These are phyloP conservation scores for Pseudonitzschia pungens DNA, from an alignment of 108 stramenopile genomes.

Conservation along the genomic window DNA sequence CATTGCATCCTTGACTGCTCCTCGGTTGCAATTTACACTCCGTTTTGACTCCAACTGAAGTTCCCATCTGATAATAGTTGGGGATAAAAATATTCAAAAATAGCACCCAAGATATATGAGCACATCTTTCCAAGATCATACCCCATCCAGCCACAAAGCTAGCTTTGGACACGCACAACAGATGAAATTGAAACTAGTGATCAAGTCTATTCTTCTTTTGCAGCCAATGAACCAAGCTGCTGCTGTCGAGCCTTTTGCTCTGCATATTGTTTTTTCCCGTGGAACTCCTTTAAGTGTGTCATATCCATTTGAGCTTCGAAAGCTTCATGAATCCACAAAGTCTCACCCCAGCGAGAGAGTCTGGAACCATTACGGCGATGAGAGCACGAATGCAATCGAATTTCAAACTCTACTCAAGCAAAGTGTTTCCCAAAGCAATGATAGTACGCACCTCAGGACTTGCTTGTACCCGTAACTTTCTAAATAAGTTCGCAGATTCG, in stretches of 20 bases:
- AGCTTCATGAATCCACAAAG: conserved; percentile 49
- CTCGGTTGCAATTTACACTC: too few relatives aligned
- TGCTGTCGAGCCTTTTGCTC: conserved; percentile 1
- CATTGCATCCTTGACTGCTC: too few relatives aligned
- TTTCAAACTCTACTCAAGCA: neutral
- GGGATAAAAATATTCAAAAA: too few relatives aligned
- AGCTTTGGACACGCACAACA: too few relatives aligned
- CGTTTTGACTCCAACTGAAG: too few relatives aligned
- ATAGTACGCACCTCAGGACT: neutral
- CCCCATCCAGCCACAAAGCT: too few relatives aligned
- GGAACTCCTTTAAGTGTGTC: conserved; percentile 13
- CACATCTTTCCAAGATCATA: too few relatives aligned
- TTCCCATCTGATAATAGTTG: too few relatives aligned
- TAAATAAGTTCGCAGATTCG: conserved; percentile 29
- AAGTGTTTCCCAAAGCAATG: too few relatives aligned
- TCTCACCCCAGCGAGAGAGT: conserved; percentile 60
- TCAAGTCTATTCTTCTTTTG: neutral
- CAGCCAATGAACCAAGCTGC: neutral
- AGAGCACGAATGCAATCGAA: too few relatives aligned
- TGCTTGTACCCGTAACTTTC: conserved; percentile 39
- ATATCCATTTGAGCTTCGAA: conserved; percentile 10
- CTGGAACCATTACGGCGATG: neutral
- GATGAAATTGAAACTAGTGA: too few relatives aligned
- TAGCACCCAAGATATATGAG: too few relatives aligned
- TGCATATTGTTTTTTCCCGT: conserved; percentile 11